Evolutionary conservation across 768 basidiomycete genomes (phyloP).

Genomic region (Trametes cinnabarina): DNA sequence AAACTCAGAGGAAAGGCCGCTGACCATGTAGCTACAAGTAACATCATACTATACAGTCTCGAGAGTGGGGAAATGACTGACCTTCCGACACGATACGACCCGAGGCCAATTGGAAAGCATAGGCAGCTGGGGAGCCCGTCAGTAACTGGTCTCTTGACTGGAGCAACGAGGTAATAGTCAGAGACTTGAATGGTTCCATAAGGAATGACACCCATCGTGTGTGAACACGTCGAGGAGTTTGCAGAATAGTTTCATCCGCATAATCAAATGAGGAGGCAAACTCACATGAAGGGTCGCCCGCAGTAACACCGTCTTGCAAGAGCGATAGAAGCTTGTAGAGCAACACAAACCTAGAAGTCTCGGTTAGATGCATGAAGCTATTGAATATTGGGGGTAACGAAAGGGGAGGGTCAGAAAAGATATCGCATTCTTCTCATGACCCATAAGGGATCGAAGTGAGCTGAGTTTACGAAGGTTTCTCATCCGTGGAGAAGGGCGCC

Average conservation of each 20-base stretch:
- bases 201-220: slow-evolving; percentile 62
- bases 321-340: background rate
- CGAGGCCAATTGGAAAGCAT: background rate
- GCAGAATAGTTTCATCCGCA: slow-evolving; percentile 47
- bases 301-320: background rate
- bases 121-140: background rate
- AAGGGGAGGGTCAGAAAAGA: slow-evolving; percentile 35
- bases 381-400: background rate
- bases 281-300: background rate
- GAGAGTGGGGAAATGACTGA: too few relatives aligned
- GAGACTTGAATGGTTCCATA: slow-evolving; percentile 84
- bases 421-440: slow-evolving; percentile 54
- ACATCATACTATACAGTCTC: too few relatives aligned
- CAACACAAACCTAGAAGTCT: background rate
- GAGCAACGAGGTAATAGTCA: slow-evolving; percentile 36
- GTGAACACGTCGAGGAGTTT: slow-evolving; percentile 50
- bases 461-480: slow-evolving; percentile 49
- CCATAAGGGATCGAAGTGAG: slow-evolving; percentile 58
- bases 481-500: slow-evolving; percentile 22
- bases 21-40: too few relatives aligned
- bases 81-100: too few relatives aligned
- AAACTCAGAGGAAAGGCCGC: too few relatives aligned
- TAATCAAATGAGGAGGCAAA: background rate
- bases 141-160: background rate
- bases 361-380: background rate